Evolutionary conservation across 192 early-diverging fungal species (phyloP).

Genomic region (Dissophora ornata): DNA sequence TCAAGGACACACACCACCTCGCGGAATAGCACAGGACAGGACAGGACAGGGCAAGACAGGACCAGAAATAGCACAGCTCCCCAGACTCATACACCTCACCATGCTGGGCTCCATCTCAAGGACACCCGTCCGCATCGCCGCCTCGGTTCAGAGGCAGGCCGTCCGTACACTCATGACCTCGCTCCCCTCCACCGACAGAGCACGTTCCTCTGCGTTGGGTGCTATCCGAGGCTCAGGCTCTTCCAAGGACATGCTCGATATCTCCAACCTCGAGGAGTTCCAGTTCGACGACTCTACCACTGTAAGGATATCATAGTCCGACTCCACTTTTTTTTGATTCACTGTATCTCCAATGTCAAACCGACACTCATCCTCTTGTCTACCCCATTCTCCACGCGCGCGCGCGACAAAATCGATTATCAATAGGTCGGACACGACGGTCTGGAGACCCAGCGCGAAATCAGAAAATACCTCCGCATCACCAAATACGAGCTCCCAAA

Average conservation of each 20-base stretch:
- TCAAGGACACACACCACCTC: no score
- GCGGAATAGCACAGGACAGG: no score
- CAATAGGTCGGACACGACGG: conserved; percentile 56
- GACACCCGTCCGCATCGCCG: conserved; percentile 17
- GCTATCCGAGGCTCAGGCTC: conserved; percentile 37
- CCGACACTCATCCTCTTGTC: no score
- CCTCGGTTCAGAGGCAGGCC: conserved; percentile 16
- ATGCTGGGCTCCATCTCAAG: conserved; percentile 53
- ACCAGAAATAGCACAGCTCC: no score
- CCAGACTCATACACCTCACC: no score
- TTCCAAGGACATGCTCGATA: conserved; percentile 58
- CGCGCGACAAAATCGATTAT: background rate
- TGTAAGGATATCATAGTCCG: conserved; percentile 11
- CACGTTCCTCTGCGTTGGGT: conserved; percentile 44
- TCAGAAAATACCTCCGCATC: conserved; percentile 68
- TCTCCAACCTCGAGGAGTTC: conserved; percentile 61
- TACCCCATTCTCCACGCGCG: no score
- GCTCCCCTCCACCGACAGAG: conserved; percentile 23
- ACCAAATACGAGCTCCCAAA: conserved; percentile 70
- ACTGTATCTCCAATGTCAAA: background rate
- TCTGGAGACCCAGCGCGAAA: conserved; percentile 61
- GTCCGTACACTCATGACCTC: conserved; percentile 47
- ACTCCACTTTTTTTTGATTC: background rate
- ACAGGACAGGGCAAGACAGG: no score
- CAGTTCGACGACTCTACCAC: conserved; percentile 68